Conservation (phyloP, 1,139 yeast species). For the Pichia sp. region DNA sequence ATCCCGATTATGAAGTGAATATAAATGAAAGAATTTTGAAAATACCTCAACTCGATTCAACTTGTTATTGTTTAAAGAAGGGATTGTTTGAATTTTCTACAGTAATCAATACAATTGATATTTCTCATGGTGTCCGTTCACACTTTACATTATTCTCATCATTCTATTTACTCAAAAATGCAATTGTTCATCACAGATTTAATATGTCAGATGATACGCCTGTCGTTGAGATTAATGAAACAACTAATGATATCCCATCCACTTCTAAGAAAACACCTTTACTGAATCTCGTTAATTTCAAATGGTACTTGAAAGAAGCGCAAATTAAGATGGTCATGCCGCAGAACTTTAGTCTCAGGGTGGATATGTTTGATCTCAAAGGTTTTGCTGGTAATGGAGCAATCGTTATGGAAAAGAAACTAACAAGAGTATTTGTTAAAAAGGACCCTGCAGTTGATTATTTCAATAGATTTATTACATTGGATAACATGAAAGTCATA, state of each 20-base stretch:
- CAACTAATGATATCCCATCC: too few species aligned
- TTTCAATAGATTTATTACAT: conserved; percentile 12
- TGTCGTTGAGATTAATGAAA: not conserved
- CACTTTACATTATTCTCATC: conserved; percentile 55
- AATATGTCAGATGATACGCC: conserved; percentile 20
- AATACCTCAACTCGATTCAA: conserved; percentile 14
- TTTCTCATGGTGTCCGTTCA: conserved; percentile 41
- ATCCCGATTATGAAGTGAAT: not conserved
- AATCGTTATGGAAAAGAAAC: conserved; percentile 33
- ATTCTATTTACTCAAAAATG: conserved; percentile 49
- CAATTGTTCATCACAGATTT: conserved; percentile 40
- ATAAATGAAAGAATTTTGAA: conserved; percentile 6
- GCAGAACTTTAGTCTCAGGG: conserved; percentile 46
- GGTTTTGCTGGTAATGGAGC: conserved; percentile 28
- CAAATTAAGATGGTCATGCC: conserved; percentile 38
- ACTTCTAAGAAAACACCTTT: too few species aligned
- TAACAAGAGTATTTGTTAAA: conserved; percentile 50
- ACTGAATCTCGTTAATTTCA: conserved; percentile 25
- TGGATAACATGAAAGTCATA: conserved; percentile 20
- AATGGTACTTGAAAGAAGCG: conserved; percentile 31
- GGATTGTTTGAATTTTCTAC: conserved; percentile 12
- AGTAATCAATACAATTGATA: conserved; percentile 2
- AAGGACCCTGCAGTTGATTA: conserved; percentile 2
- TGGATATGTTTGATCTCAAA: conserved; percentile 41
- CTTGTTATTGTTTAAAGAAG: conserved; percentile 15